A percentile compares a stretch with the other conserved stretches of the same genome.
Evolutionary conservation across 2,329 filamentous ascomycete species (phyloP).

Genomic region (Aspergillus pseudonomiae): DNA sequence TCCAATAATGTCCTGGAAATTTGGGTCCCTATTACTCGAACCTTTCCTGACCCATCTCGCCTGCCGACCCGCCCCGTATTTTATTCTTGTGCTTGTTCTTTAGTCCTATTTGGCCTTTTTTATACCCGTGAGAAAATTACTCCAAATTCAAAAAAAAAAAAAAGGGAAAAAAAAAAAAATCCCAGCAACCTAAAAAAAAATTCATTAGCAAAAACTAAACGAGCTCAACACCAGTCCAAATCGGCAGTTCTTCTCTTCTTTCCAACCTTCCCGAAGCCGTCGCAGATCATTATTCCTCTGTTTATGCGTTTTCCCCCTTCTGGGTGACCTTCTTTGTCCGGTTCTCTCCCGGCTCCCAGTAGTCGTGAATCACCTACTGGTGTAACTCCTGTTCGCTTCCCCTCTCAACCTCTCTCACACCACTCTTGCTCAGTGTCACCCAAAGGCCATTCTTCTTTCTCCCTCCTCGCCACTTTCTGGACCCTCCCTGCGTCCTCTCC

Average conservation of each 20-base stretch:
- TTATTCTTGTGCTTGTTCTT: constrained; percentile 1
- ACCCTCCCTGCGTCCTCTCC: not conserved
- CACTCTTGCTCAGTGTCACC: constrained; percentile 9
- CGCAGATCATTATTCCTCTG: constrained; percentile 26
- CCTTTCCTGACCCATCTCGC: constrained; percentile 14
- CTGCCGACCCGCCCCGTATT: constrained; percentile 20
- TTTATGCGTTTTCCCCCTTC: not conserved
- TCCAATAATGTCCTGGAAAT: constrained; percentile 17
- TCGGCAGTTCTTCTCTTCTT: constrained; percentile 8
- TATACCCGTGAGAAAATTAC: constrained; percentile 1
- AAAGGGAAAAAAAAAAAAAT: constrained; percentile 2
- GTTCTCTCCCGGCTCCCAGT: not conserved
- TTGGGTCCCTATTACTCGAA: constrained; percentile 15
- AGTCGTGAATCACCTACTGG: not conserved
- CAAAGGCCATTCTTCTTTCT: constrained; percentile 5
- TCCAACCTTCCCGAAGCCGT: constrained; percentile 3
- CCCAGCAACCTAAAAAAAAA: constrained; percentile 5
- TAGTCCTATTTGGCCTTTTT: not conserved
- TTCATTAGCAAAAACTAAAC: not conserved
- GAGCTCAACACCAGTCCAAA: not conserved
- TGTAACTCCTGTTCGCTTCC: constrained; percentile 6
- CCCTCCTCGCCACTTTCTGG: not conserved
- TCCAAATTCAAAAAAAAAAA: not conserved
- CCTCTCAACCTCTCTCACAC: constrained; percentile 11
- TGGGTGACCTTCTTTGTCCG: constrained; percentile 1